Evolutionary conservation across 805 yeast species (phyloP).

Genomic region (Myxozyma monticola): DNA sequence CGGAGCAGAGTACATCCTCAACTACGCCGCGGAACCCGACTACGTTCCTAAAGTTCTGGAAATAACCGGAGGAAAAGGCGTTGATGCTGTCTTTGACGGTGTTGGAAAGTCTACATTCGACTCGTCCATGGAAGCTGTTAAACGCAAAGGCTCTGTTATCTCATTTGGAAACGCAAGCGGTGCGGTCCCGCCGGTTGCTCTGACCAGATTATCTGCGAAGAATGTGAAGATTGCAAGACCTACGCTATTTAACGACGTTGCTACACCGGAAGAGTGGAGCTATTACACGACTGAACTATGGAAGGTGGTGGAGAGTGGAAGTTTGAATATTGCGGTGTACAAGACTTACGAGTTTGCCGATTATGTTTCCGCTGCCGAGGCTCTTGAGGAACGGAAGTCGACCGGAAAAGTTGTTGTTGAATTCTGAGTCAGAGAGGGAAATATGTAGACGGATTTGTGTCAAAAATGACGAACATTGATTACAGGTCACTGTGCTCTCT

Average conservation of each 20-base stretch:
- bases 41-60: conserved; percentile 56
- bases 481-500: too few relatives aligned
- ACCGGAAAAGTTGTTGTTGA: conserved; percentile 71
- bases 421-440: conserved; percentile 45
- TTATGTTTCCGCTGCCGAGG: conserved; percentile 60
- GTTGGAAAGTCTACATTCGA: conserved; percentile 78
- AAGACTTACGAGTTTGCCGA: conserved; percentile 61
- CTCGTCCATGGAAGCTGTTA: conserved; percentile 55
- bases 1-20: conserved; percentile 78
- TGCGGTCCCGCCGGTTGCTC: conserved; percentile 58
- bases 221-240: conserved; percentile 70
- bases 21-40: conserved; percentile 49
- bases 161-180: conserved; percentile 89
- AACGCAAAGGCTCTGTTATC: conserved; percentile 71
- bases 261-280: conserved; percentile 57
- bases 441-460: too few relatives aligned
- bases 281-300: conserved; percentile 42
- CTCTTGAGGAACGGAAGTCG: conserved; percentile 66
- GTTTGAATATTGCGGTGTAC: conserved; percentile 52
- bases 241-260: conserved; percentile 53
- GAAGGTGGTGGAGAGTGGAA: conserved; percentile 47
- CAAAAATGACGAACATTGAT: too few relatives aligned
- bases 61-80: conserved; percentile 67
- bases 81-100: conserved; percentile 66
- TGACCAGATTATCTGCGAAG: conserved; percentile 52